These are phyloP conservation scores for Geosmithia morbida DNA, from an alignment of 2,329 filamentous ascomycete species.

Conservation along the genomic window DNA sequence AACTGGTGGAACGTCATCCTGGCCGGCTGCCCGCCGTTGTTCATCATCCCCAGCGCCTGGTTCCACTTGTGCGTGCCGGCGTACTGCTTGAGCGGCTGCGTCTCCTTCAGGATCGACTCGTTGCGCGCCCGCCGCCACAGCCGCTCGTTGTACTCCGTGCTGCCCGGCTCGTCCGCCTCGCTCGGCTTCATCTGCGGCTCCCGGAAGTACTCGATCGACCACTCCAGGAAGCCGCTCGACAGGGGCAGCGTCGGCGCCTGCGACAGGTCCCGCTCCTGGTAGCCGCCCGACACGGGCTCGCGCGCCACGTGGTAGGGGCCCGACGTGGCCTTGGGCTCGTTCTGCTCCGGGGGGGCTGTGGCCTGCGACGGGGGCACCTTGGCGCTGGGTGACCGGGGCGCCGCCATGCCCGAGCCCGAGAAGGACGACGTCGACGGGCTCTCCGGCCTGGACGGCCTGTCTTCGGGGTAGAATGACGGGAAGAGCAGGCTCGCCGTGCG, in stretches of 20 bases:
- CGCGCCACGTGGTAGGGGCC: constrained; percentile 64
- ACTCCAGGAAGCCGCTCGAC: constrained; percentile 75
- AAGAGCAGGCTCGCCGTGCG: constrained; percentile 51
- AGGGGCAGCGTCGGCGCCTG: constrained; percentile 56
- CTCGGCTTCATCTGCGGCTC: constrained; percentile 97
- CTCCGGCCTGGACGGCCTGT: constrained; percentile 18
- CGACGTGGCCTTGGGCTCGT: constrained; percentile 49
- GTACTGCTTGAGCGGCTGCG: constrained; percentile 82
- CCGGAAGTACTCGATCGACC: constrained; percentile 95
- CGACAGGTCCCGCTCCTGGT: constrained; percentile 44
- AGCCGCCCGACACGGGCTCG: constrained; percentile 68
- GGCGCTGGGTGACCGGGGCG: constrained; percentile 15
- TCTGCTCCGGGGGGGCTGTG: constrained; percentile 54
- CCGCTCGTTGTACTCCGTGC: constrained; percentile 88
- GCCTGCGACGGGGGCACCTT: constrained; percentile 25
- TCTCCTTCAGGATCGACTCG: constrained; percentile 80
- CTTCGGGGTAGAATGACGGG: constrained; percentile 38
- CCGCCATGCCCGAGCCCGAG: constrained; percentile 4
- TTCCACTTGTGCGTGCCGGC: constrained; percentile 82
- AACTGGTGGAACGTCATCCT: constrained; percentile 98
- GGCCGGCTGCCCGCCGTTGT: constrained; percentile 76
- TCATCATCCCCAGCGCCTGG: constrained; percentile 66
- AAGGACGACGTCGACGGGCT: constrained; percentile 8
- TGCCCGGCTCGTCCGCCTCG: constrained; percentile 91
- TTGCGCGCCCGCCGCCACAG: constrained; percentile 89